A percentile compares a stretch with the other conserved stretches of the same genome.
Evolutionary conservation across 73 alveolate genomes (phyloP).

Genomic region (Paraurostyla sp.): DNA sequence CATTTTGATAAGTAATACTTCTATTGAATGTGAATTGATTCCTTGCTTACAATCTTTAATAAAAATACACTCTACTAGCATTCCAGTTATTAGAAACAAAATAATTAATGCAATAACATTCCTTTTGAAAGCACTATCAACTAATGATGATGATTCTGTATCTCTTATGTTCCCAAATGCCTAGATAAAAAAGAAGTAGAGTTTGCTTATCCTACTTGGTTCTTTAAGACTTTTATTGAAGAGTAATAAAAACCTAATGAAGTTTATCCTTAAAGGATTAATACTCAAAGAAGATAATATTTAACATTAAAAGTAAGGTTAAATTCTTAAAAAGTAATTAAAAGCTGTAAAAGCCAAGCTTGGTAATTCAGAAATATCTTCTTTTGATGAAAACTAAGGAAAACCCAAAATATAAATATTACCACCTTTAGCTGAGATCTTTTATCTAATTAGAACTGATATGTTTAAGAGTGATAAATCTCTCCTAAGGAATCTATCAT

Average conservation of each 20-base stretch:
- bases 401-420: background rate
- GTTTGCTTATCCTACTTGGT: conserved; percentile 24
- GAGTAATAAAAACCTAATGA: conserved; percentile 20
- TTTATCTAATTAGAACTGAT: conserved; percentile 37
- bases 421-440: conserved; percentile 57
- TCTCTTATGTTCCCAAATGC: background rate
- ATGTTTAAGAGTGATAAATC: conserved; percentile 21
- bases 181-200: background rate
- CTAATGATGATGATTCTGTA: conserved; percentile 13
- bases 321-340: conserved; percentile 31
- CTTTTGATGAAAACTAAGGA: background rate
- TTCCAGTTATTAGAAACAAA: conserved; percentile 56
- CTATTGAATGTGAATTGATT: conserved; percentile 22
- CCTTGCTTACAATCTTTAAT: conserved; percentile 1
- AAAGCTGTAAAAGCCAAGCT: background rate
- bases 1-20: background rate
- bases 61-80: conserved; percentile 22
- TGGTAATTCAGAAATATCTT: background rate
- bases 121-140: conserved; percentile 3
- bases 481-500: conserved; percentile 24
- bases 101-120: conserved; percentile 41
- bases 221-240: conserved; percentile 36
- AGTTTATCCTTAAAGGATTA: conserved; percentile 23
- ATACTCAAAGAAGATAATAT: conserved; percentile 25
- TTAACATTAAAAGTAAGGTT: background rate